These are phyloP conservation scores for Coemansia sp. DNA, from an alignment of 192 early-diverging fungal species.

Conservation along the genomic window DNA sequence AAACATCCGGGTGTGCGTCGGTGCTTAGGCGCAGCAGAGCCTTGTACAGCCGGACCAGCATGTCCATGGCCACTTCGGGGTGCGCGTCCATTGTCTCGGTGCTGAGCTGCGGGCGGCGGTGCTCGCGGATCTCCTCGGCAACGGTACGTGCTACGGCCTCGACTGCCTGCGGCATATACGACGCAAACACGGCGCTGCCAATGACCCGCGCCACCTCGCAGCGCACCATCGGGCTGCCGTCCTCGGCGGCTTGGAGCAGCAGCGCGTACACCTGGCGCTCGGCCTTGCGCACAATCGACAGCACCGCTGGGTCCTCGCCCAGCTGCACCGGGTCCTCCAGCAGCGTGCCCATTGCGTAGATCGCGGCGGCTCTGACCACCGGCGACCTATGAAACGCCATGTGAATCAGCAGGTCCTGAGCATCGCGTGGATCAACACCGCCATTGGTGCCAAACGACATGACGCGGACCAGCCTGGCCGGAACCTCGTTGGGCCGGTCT, in stretches of 20 bases:
- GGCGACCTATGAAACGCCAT: constrained; percentile 44
- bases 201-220: constrained; percentile 77
- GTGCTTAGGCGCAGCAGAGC: constrained; percentile 70
- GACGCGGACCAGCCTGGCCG: too few species aligned
- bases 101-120: neutral
- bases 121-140: constrained; percentile 41
- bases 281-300: constrained; percentile 64
- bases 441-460: constrained; percentile 20
- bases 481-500: too few species aligned
- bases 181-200: constrained; percentile 66
- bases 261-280: constrained; percentile 61
- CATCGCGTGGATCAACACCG: constrained; percentile 15
- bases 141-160: constrained; percentile 56
- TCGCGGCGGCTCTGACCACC: constrained; percentile 79
- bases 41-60: constrained; percentile 70
- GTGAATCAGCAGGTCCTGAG: constrained; percentile 34
- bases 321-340: constrained; percentile 52
- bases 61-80: constrained; percentile 20
- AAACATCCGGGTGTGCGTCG: constrained; percentile 77
- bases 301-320: constrained; percentile 57
- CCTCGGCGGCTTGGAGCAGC: constrained; percentile 55
- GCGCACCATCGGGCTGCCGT: constrained; percentile 86
- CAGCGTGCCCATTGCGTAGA: constrained; percentile 77
- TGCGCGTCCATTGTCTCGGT: constrained; percentile 8
- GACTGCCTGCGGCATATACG: constrained; percentile 56